These are phyloP conservation scores for Vigna reflexopilosa DNA, from an alignment of 306 rosid species.

Conservation along the genomic window DNA sequence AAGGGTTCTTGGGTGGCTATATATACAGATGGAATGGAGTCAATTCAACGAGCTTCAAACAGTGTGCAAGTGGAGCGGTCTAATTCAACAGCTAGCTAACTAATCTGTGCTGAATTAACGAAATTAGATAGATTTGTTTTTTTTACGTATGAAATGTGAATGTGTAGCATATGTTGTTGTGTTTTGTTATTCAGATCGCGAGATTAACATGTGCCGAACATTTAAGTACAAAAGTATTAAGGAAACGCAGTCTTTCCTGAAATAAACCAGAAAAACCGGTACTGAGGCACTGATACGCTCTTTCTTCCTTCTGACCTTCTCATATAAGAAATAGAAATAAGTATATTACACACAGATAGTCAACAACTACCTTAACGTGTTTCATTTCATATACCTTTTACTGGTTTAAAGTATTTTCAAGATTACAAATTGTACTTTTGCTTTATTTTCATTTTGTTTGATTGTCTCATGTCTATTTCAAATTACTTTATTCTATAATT, in stretches of 20 bases:
- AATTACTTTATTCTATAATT: too few species aligned
- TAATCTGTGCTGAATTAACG: conserved; percentile 39
- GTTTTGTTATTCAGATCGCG: background rate
- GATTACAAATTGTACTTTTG: too few species aligned
- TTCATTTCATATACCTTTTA: too few species aligned
- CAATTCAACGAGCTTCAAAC: background rate
- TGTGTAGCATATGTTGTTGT: background rate
- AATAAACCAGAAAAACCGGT: conserved; percentile 42
- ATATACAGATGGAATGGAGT: conserved; percentile 9
- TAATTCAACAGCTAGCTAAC: conserved; percentile 36
- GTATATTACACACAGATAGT: background rate
- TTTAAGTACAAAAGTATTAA: conserved; percentile 17
- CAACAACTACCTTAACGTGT: background rate
- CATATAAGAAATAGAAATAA: background rate
- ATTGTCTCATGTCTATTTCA: too few species aligned
- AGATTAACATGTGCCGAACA: background rate
- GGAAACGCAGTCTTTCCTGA: conserved; percentile 1
- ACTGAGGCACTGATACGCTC: conserved; percentile 36
- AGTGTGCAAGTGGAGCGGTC: conserved; percentile 39
- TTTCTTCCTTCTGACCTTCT: background rate
- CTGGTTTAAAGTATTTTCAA: too few species aligned
- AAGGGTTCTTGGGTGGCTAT: background rate
- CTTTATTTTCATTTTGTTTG: too few species aligned
- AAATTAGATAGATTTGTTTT: conserved; percentile 36
- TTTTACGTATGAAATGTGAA: background rate